Evolutionary conservation across 371 early-diverging fungal species (phyloP).

Genomic region (Mortierella sp.): DNA sequence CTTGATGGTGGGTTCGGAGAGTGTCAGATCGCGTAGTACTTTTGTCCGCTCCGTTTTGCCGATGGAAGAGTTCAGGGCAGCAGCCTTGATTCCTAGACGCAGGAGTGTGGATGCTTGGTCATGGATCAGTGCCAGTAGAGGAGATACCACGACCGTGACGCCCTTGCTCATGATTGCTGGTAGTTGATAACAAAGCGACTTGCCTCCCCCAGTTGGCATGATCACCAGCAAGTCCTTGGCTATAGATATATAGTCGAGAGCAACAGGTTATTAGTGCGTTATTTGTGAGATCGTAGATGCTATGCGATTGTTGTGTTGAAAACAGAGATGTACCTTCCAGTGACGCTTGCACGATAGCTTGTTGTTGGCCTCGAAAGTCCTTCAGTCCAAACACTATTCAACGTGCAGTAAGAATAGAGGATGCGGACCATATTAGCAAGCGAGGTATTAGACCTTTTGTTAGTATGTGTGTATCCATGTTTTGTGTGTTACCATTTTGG

Average conservation of each 20-base stretch:
- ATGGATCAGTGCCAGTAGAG: conserved; percentile 87
- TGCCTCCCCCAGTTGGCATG: conserved; percentile 94
- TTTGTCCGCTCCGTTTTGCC: conserved; percentile 58
- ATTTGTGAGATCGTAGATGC: too few species aligned
- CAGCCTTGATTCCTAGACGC: conserved; percentile 74
- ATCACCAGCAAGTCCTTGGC: conserved; percentile 83
- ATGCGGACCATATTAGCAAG: neutral
- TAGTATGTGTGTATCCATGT: neutral
- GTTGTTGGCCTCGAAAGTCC: conserved; percentile 63
- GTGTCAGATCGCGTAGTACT: conserved; percentile 23
- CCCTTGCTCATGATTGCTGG: conserved; percentile 82
- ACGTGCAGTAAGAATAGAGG: neutral
- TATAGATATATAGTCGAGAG: neutral
- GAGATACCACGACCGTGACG: conserved; percentile 88
- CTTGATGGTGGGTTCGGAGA: conserved; percentile 44
- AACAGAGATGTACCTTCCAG: conserved; percentile 59
- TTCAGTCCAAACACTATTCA: conserved; percentile 35
- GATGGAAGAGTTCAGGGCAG: conserved; percentile 71
- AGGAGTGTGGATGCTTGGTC: conserved; percentile 85
- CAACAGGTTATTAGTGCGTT: neutral
- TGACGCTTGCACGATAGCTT: conserved; percentile 78
- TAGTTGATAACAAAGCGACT: conserved; percentile 90
- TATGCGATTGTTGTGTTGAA: neutral
- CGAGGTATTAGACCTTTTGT: too few species aligned
- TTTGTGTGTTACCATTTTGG: conserved; percentile 27